A percentile compares a stretch with the other conserved stretches of the same genome.
These are phyloP conservation scores for Paraphoma sp. DNA, from an alignment of 2,329 filamentous ascomycete species.

Conservation along the genomic window DNA sequence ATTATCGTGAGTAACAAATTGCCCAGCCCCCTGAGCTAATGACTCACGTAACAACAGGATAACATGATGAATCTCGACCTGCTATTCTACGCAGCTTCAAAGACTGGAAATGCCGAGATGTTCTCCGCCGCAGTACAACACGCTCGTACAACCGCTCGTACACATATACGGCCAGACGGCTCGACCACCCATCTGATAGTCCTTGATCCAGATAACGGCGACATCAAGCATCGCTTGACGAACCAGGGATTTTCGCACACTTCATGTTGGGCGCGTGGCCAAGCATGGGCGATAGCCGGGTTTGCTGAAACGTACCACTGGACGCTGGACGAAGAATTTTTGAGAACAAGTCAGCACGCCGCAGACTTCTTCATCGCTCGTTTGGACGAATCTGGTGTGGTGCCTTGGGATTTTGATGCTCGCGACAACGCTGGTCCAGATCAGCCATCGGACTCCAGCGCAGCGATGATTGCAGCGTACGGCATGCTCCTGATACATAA, in stretches of 20 bases:
- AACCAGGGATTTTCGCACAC: conserved; percentile 50
- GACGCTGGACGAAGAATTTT: conserved; percentile 47
- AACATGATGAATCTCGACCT: conserved; percentile 49
- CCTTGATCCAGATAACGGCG: conserved; percentile 2
- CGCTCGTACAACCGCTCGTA: conserved; percentile 46
- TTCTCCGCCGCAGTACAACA: conserved; percentile 47
- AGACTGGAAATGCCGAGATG: conserved; percentile 41
- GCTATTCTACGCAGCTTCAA: conserved; percentile 49
- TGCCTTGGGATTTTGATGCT: conserved; percentile 57
- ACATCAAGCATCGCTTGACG: conserved; percentile 46
- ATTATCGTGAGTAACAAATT: background rate
- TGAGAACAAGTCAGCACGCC: conserved; percentile 40
- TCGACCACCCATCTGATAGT: conserved; percentile 20
- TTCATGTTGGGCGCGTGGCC: conserved; percentile 52
- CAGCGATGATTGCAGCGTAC: conserved; percentile 48
- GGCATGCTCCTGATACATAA: conserved; percentile 50
- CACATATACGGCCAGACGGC: conserved; percentile 49
- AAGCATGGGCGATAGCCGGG: conserved; percentile 53
- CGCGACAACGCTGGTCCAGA: conserved; percentile 34
- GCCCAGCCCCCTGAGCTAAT: background rate
- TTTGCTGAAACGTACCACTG: conserved; percentile 50
- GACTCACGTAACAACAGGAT: background rate
- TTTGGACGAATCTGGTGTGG: conserved; percentile 43
- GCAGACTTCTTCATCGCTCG: conserved; percentile 50
- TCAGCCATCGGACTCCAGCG: conserved; percentile 48